Conservation (phyloP, 2,329 filamentous ascomycete species). For the Colletotrichum lini region DNA sequence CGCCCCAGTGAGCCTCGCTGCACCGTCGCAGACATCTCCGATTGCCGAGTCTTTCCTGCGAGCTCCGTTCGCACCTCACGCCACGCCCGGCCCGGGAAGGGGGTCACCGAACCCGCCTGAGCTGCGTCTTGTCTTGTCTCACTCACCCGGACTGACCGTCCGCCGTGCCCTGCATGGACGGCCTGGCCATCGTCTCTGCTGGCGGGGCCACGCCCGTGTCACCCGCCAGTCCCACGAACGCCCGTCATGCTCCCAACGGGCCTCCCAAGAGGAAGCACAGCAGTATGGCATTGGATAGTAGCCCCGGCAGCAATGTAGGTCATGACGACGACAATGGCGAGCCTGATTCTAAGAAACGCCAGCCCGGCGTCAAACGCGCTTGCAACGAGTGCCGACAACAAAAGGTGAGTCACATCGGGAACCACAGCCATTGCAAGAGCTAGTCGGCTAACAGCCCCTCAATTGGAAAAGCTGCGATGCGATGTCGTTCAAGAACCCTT, state of each 20-base stretch:
- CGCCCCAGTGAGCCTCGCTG: conserved; percentile 38
- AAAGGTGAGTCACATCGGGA: conserved; percentile 72
- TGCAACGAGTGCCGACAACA: conserved; percentile 90
- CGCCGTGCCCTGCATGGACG: conserved; percentile 60
- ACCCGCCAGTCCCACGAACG: conserved; percentile 69
- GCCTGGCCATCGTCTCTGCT: conserved; percentile 60
- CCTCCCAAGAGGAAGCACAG: conserved; percentile 71
- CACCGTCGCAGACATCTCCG: conserved; percentile 38
- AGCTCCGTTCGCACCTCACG: conserved; percentile 35
- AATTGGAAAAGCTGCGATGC: conserved; percentile 76
- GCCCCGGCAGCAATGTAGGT: conserved; percentile 71
- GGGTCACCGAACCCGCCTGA: conserved; percentile 42
- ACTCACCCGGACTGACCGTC: conserved; percentile 38
- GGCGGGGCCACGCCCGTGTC: conserved; percentile 65
- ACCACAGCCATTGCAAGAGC: background rate
- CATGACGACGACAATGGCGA: conserved; percentile 70
- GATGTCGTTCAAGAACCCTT: conserved; percentile 88
- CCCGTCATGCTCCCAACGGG: conserved; percentile 63
- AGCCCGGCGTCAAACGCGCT: conserved; percentile 81
- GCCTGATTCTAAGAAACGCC: conserved; percentile 70
- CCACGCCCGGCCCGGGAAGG: conserved; percentile 38
- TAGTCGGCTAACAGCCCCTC: conserved; percentile 20
- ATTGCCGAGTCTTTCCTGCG: conserved; percentile 31
- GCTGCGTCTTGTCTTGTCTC: conserved; percentile 40
- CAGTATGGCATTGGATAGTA: conserved; percentile 70